These are phyloP conservation scores for Fusarium caatingaense DNA, from an alignment of 2,329 filamentous ascomycete genomes.

Conservation along the genomic window DNA sequence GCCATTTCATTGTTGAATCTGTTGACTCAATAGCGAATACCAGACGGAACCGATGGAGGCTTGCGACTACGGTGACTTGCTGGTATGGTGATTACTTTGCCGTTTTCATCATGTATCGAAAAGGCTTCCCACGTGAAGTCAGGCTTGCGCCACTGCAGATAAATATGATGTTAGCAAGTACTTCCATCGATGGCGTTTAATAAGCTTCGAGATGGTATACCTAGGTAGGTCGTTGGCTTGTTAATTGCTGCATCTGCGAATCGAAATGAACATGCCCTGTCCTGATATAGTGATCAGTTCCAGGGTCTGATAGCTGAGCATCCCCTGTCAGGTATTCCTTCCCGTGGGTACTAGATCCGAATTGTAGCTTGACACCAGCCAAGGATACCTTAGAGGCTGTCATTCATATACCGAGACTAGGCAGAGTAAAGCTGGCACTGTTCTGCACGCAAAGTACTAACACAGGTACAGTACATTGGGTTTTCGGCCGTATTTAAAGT, in stretches of 20 bases:
- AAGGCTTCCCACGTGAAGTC: not conserved
- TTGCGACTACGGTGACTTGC: not conserved
- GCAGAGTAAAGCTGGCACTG: not conserved
- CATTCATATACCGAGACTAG: not conserved
- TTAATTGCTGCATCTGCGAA: not conserved
- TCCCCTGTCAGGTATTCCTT: not conserved
- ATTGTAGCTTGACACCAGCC: not conserved
- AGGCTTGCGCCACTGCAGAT: not conserved
- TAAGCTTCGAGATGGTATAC: not conserved
- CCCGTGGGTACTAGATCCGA: not conserved
- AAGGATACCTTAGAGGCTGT: not conserved
- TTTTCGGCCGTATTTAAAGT: slow-evolving; percentile 22
- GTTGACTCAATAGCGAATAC: not conserved
- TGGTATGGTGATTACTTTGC: not conserved
- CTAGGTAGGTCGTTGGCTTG: too few species aligned
- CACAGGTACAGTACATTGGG: slow-evolving; percentile 1
- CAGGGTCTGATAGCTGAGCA: not conserved
- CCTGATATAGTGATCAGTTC: not conserved
- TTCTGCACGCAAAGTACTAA: not conserved
- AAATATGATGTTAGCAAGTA: not conserved
- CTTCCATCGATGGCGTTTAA: not conserved
- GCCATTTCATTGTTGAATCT: slow-evolving; percentile 3
- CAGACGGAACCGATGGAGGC: slow-evolving; percentile 1
- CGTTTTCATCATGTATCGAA: not conserved
- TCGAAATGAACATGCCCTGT: not conserved